Evolutionary conservation across 768 basidiomycete genomes (phyloP).

Genomic region (Termitomyces eurrhizus): DNA sequence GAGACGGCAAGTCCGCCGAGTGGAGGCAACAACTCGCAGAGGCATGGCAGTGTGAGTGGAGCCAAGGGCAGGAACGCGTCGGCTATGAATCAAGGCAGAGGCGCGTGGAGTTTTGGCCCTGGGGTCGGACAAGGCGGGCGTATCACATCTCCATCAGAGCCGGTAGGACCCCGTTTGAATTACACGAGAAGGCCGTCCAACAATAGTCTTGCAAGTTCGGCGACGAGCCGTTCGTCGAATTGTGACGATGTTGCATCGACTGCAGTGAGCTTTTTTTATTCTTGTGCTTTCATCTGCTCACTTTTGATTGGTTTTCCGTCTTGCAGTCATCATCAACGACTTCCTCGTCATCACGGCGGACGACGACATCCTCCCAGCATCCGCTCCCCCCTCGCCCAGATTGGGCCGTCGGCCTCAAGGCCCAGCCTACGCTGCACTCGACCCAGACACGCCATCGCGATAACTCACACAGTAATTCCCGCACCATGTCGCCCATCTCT

Average conservation of each 20-base stretch:
- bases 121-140: conserved; percentile 50
- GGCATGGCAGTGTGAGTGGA: conserved; percentile 28
- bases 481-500: conserved; percentile 39
- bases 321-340: conserved; percentile 67
- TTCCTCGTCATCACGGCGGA: conserved; percentile 76
- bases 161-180: conserved; percentile 64
- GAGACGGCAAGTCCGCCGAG: conserved; percentile 23
- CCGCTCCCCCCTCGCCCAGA: conserved; percentile 82
- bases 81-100: conserved; percentile 36
- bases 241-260: conserved; percentile 76
- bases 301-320: conserved; percentile 11
- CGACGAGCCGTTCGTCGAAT: conserved; percentile 46
- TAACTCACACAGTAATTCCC: conserved; percentile 33
- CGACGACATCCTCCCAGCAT: conserved; percentile 66
- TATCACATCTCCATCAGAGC: conserved; percentile 36
- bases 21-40: conserved; percentile 28
- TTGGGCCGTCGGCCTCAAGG: conserved; percentile 84
- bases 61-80: conserved; percentile 24
- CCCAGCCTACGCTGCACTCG: conserved; percentile 63
- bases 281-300: neutral
- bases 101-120: conserved; percentile 65
- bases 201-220: conserved; percentile 43
- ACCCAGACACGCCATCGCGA: conserved; percentile 52
- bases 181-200: conserved; percentile 46
- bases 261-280: conserved; percentile 49